Conservation (phyloP, 768 basidiomycete species). For the Kwoniella pini region DNA sequence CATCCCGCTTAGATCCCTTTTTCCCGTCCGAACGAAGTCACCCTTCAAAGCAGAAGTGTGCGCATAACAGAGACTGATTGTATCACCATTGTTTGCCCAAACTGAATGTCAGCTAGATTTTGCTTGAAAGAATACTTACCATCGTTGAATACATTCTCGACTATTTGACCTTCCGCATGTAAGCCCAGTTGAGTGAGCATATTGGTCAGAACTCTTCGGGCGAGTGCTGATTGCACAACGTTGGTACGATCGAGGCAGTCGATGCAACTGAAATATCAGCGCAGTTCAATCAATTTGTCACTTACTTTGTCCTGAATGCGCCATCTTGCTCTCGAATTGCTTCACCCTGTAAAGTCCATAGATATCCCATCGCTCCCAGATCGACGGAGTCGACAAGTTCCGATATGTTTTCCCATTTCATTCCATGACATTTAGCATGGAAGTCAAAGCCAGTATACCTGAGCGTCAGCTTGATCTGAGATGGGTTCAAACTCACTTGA, state of each 20-base stretch:
- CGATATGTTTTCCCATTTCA: conserved; percentile 94
- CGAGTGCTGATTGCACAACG: conserved; percentile 92
- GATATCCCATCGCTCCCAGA: conserved; percentile 83
- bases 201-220: conserved; percentile 68
- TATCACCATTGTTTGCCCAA: conserved; percentile 99
- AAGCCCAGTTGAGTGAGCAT: conserved; percentile 57
- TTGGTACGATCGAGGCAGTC: conserved; percentile 95
- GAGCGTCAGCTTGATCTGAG: conserved; percentile 1
- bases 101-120: conserved; percentile 58
- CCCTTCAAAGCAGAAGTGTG: conserved; percentile 95
- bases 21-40: conserved; percentile 74
- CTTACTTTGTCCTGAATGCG: conserved; percentile 64
- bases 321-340: conserved; percentile 80
- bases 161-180: conserved; percentile 58
- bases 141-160: conserved; percentile 56
- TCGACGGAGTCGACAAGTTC: conserved; percentile 72
- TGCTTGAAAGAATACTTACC: conserved; percentile 61
- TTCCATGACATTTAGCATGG: conserved; percentile 87
- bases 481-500: conserved; percentile 42
- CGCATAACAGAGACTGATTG: conserved; percentile 78
- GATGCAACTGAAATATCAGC: conserved; percentile 68
- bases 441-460: conserved; percentile 71
- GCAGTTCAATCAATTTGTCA: not conserved
- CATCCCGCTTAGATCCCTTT: conserved; percentile 85
- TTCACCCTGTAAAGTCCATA: conserved; percentile 73